Conservation (phyloP, 306 rosid species). For the Cucurbita maxima region DNA sequence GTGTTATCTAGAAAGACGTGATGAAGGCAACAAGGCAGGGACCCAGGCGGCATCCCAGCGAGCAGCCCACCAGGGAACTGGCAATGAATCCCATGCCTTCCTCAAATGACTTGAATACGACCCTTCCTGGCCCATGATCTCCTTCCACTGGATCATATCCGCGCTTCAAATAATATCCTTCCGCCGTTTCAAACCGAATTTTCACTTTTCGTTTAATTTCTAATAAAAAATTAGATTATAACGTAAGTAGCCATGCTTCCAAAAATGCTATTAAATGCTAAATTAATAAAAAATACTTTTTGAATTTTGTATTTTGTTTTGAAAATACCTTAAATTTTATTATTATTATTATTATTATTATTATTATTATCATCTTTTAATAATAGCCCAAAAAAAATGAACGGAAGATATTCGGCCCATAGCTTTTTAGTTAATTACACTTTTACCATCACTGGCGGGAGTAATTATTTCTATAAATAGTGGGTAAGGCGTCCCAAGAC, state of each 20-base stretch:
- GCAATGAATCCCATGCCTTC: background rate
- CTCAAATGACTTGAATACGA: too few species aligned
- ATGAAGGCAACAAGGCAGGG: background rate
- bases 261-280: background rate
- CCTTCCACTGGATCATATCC: background rate
- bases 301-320: too few species aligned
- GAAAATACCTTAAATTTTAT: too few species aligned
- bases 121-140: background rate
- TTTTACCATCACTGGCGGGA: background rate
- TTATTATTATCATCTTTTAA: too few species aligned
- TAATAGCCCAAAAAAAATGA: too few species aligned
- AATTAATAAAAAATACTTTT: too few species aligned
- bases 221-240: background rate
- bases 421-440: background rate
- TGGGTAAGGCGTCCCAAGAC: background rate
- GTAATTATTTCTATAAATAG: slow-evolving; percentile 1
- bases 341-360: too few species aligned
- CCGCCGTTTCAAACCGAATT: background rate
- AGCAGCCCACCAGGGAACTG: background rate
- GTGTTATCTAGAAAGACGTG: background rate
- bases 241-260: background rate
- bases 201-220: background rate
- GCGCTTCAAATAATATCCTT: background rate
- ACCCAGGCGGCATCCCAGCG: background rate
- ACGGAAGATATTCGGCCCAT: background rate